Base-by-base conservation (phyloP, 768 basidiomycete species). In the Ramaria sp. region DNA sequence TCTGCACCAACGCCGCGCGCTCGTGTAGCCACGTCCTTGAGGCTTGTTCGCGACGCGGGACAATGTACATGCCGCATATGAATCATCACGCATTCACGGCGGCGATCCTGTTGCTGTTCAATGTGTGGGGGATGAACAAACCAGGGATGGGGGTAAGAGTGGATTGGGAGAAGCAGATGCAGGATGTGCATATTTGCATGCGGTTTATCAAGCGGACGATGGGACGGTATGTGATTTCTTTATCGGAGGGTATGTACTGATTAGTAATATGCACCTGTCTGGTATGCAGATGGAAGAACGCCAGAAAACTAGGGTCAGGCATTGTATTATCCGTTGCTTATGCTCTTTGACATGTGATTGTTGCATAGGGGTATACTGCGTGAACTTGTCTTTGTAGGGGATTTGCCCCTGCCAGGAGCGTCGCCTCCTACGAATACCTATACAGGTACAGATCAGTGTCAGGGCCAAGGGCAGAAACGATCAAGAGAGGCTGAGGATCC, bases 111-210 rank as follows among this genome's bases (percentile, higher is more conserved):
- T 71, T 88, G 10, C 69, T 88, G 45, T 71, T 87, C 60, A 81
- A 80, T 59, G 79, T 85, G 11, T 87, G 80, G 85, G 82, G 75
- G 57, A 79, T 75, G 19, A 78, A 75, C 63, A 71, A 72, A 72
- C 38, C 31, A n/a, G 51, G 37, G 33, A 30, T 17, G 48, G 75
- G 78, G 12, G 62, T 72, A 33, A 68, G 70, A 1, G 72, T 73
- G 2, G 76, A 83, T 63, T 63, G 74, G 17, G 66, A 68, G 50
- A 70, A 76, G 52, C 81, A 84, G 51, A 73, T 84, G 67, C 71
- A 73, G 41, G 82, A 84, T 59, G 79, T 87, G 3, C 72, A 79
- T 51, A 75, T 74, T 52, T 85, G 82, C 64, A 71, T 84, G 65
- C 33, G 33, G 34, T 52, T n/a, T 39, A 52, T 52, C 20, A 33